These are phyloP conservation scores for Penicillium ochrochloron DNA, from an alignment of 495 filamentous ascomycete genomes.

Conservation along the genomic window DNA sequence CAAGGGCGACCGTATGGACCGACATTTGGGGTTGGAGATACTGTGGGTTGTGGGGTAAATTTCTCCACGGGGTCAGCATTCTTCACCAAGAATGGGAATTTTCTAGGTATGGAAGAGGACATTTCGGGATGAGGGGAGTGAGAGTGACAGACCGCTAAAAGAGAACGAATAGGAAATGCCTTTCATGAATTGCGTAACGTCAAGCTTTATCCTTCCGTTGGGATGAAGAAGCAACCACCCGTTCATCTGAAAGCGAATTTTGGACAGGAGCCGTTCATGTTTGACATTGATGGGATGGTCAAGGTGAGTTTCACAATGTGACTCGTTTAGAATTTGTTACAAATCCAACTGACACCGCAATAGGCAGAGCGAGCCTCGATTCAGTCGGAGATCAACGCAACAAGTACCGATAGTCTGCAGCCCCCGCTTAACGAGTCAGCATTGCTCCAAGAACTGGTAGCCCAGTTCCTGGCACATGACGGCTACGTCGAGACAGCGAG, in stretches of 20 bases:
- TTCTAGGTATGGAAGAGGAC: constrained; percentile 62
- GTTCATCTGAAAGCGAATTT: constrained; percentile 91
- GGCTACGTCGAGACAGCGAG: constrained; percentile 95
- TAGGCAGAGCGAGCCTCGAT: constrained; percentile 68
- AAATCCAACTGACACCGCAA: constrained; percentile 26
- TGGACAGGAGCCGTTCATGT: constrained; percentile 86
- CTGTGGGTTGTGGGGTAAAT: constrained; percentile 91
- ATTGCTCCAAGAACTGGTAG: constrained; percentile 80
- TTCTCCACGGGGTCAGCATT: constrained; percentile 86
- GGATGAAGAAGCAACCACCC: constrained; percentile 83
- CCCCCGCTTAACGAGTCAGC: constrained; percentile 72
- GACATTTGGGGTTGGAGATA: constrained; percentile 74
- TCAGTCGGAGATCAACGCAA: constrained; percentile 56
- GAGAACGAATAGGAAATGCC: constrained; percentile 64
- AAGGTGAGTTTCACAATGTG: constrained; percentile 51
- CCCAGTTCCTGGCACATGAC: constrained; percentile 92
- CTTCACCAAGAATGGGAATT: constrained; percentile 91
- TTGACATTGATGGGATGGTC: constrained; percentile 89
- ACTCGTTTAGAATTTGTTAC: not conserved
- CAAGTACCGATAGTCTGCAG: constrained; percentile 59
- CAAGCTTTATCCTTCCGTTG: constrained; percentile 81
- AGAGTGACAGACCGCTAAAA: not conserved
- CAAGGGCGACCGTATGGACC: constrained; percentile 78
- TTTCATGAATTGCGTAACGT: constrained; percentile 77
- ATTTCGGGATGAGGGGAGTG: not conserved